Evolutionary conservation across 2,329 filamentous ascomycete species (phyloP).

Genomic region (Microsporum canis): DNA sequence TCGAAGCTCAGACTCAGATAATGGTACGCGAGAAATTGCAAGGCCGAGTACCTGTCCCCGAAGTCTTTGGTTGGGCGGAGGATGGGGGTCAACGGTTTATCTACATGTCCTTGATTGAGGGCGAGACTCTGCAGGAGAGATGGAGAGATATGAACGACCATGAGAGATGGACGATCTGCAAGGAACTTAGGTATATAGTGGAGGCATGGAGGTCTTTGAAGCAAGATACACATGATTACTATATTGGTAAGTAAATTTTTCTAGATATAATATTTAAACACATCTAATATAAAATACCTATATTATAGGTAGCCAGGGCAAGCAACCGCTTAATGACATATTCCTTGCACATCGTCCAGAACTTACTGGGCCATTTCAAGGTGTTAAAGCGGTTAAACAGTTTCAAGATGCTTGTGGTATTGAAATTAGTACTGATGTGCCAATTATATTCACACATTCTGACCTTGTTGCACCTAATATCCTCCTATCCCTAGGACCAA

Average conservation of each 20-base stretch:
- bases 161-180: conserved; percentile 21
- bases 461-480: conserved; percentile 18
- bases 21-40: conserved; percentile 21
- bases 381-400: conserved; percentile 20
- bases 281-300: background rate
- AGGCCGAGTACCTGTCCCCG: conserved; percentile 19
- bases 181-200: conserved; percentile 21
- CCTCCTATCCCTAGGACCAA: conserved; percentile 16
- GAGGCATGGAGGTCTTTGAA: conserved; percentile 15
- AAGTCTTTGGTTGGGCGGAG: conserved; percentile 20
- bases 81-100: conserved; percentile 18
- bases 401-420: conserved; percentile 26
- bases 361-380: conserved; percentile 22
- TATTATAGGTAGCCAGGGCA: conserved; percentile 21
- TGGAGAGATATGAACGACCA: conserved; percentile 17
- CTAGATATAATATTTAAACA: background rate
- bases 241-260: conserved; percentile 17
- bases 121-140: conserved; percentile 17
- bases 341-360: conserved; percentile 17
- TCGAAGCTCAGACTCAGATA: conserved; percentile 23
- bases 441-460: conserved; percentile 20
- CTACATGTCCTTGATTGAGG: conserved; percentile 21
- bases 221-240: conserved; percentile 10
- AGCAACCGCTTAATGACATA: conserved; percentile 25
- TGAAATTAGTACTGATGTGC: conserved; percentile 17